phyloP scores from a whole-genome alignment of 805 yeast genomes.

The Vanderwaltozyma tropicalis region DNA sequence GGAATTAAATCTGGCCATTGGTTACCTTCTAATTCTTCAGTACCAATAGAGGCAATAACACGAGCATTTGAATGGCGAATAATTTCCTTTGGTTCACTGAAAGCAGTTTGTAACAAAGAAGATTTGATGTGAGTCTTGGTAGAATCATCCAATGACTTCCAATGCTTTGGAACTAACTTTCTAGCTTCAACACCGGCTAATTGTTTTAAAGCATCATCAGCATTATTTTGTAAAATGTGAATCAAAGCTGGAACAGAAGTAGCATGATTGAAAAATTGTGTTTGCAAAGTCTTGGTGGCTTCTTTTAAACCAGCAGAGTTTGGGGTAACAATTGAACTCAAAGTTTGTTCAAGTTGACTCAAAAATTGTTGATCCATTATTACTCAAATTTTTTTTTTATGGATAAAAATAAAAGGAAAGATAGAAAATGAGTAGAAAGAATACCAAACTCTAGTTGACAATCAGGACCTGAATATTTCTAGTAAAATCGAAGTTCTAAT shows the following conservation, averaged over 20 bases:
- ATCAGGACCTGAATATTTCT: too few relatives aligned
- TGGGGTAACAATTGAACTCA: conserved; percentile 72
- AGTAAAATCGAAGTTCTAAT: too few relatives aligned
- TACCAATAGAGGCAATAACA: conserved; percentile 78
- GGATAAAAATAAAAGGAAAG: too few relatives aligned
- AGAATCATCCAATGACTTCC: conserved; percentile 41
- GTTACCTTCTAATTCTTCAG: conserved; percentile 54
- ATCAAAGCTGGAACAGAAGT: conserved; percentile 71
- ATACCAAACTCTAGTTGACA: too few relatives aligned
- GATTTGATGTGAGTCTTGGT: conserved; percentile 53
- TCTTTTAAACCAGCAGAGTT: conserved; percentile 69
- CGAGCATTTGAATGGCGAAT: conserved; percentile 86
- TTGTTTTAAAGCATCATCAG: conserved; percentile 67
- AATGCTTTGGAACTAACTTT: conserved; percentile 62
- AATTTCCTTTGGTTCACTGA: conserved; percentile 48
- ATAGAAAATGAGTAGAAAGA: too few relatives aligned
- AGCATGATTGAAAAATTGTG: conserved; percentile 63
- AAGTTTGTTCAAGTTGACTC: conserved; percentile 64
- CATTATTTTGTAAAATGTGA: conserved; percentile 64
- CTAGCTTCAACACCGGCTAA: conserved; percentile 95
- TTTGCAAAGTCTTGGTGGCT: conserved; percentile 66
- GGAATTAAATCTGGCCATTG: conserved; percentile 75
- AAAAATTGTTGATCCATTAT: conserved; percentile 63
- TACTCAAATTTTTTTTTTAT: background rate
- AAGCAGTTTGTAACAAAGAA: conserved; percentile 58